A percentile compares a stretch with the other conserved stretches of the same genome.
Conservation (phyloP, 345 rosid species). For the Rhizophora apiculata region DNA sequence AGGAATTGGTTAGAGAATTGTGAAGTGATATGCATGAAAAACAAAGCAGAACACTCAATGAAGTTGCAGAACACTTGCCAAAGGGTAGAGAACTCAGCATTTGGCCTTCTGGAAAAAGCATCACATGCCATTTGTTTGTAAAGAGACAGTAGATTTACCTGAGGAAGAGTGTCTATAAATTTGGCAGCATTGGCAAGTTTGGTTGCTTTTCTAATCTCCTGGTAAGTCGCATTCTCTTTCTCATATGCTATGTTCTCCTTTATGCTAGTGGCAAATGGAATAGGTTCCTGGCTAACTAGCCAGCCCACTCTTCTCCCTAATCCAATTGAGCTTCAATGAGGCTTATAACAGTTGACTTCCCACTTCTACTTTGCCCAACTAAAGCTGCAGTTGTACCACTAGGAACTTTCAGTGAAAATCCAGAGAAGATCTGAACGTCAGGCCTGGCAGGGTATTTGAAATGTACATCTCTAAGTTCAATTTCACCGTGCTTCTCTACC, state of each 20-base stretch:
- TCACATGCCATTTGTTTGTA: neutral
- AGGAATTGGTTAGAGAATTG: too few relatives aligned
- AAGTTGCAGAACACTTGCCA: too few relatives aligned
- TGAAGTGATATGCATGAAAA: too few relatives aligned
- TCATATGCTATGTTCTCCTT: conserved; percentile 66
- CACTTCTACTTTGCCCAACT: conserved; percentile 78
- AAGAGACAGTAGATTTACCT: conserved; percentile 31
- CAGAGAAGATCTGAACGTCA: conserved; percentile 55
- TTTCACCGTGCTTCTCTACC: conserved; percentile 49
- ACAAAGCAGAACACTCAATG: too few relatives aligned
- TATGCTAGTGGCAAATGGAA: conserved; percentile 49
- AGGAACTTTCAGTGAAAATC: conserved; percentile 50
- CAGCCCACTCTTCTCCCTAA: conserved; percentile 52
- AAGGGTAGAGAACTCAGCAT: too few relatives aligned
- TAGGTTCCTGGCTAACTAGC: conserved; percentile 71
- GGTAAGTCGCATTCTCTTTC: conserved; percentile 49
- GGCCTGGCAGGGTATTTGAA: conserved; percentile 76
- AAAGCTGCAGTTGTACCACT: conserved; percentile 61
- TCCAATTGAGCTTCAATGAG: conserved; percentile 57
- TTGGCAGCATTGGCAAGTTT: conserved; percentile 63
- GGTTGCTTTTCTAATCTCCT: conserved; percentile 53
- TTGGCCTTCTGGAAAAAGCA: neutral
- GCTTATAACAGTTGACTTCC: conserved; percentile 72
- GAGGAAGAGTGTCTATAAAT: conserved; percentile 56
- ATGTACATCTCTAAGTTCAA: conserved; percentile 54